Conservation (phyloP, 208 protist genomes). For the Trypanosomatidae sp. region DNA sequence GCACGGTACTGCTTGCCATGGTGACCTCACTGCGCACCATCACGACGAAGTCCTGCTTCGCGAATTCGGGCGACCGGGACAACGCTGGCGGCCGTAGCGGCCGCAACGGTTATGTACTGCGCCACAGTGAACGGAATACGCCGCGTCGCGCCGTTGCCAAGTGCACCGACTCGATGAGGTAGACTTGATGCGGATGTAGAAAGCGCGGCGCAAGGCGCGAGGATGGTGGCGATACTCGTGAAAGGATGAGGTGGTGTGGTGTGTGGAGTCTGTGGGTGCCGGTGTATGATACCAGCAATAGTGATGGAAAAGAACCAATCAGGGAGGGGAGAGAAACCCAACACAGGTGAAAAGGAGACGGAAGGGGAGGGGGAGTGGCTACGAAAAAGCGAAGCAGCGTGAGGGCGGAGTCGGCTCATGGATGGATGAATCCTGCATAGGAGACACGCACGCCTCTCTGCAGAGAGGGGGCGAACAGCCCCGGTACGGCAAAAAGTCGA, state of each 20-base stretch:
- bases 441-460: neutral
- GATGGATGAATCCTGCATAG: neutral
- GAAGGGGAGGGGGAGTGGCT: neutral
- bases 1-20: constrained; percentile 21
- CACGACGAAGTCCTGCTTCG: constrained; percentile 17
- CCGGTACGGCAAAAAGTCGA: neutral
- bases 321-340: neutral
- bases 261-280: neutral
- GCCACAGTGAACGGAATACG: neutral
- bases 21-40: constrained; percentile 18
- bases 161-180: neutral
- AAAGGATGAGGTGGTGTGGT: neutral
- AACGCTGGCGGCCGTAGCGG: neutral
- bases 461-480: neutral
- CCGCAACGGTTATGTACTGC: neutral
- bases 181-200: neutral
- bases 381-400: neutral
- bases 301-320: neutral
- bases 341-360: neutral
- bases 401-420: neutral
- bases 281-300: neutral
- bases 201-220: neutral
- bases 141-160: neutral
- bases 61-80: neutral
- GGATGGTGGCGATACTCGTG: neutral